Evolutionary conservation across 768 basidiomycete genomes (phyloP).

Genomic region (Suillus paluster): DNA sequence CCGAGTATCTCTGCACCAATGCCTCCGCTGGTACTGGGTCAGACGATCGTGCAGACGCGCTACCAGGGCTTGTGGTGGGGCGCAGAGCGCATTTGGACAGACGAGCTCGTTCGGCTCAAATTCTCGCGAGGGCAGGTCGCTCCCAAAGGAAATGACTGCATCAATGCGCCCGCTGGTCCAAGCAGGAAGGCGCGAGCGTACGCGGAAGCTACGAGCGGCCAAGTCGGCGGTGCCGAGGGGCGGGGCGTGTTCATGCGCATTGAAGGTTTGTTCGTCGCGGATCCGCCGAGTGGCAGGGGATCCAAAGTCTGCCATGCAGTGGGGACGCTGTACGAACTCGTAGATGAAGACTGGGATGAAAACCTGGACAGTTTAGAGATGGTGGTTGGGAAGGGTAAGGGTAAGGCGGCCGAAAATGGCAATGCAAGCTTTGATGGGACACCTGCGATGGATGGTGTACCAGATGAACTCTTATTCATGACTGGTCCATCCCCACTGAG

Average conservation of each 20-base stretch:
- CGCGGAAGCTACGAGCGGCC: conserved; percentile 16
- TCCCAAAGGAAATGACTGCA: conserved; percentile 62
- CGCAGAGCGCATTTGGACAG: conserved; percentile 84
- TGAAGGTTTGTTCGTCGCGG: conserved; percentile 66
- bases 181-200: conserved; percentile 37
- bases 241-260: conserved; percentile 77
- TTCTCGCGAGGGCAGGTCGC: conserved; percentile 68
- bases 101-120: conserved; percentile 83
- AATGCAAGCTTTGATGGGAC: conserved; percentile 8
- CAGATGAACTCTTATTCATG: conserved; percentile 1
- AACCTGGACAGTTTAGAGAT: conserved; percentile 11
- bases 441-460: conserved; percentile 11
- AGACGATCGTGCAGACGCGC: conserved; percentile 52
- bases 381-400: conserved; percentile 30
- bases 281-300: conserved; percentile 49
- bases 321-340: conserved; percentile 80
- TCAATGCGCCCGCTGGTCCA: conserved; percentile 66
- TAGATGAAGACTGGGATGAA: conserved; percentile 73
- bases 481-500: conserved; percentile 33
- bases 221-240: conserved; percentile 54
- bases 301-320: conserved; percentile 64
- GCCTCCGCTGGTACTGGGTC: conserved; percentile 25
- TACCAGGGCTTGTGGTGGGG: conserved; percentile 93
- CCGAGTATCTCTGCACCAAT: conserved; percentile 15
- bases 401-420: conserved; percentile 33